Conservation (phyloP, 495 filamentous ascomycete species). For the Neurospora sublineolata region DNA sequence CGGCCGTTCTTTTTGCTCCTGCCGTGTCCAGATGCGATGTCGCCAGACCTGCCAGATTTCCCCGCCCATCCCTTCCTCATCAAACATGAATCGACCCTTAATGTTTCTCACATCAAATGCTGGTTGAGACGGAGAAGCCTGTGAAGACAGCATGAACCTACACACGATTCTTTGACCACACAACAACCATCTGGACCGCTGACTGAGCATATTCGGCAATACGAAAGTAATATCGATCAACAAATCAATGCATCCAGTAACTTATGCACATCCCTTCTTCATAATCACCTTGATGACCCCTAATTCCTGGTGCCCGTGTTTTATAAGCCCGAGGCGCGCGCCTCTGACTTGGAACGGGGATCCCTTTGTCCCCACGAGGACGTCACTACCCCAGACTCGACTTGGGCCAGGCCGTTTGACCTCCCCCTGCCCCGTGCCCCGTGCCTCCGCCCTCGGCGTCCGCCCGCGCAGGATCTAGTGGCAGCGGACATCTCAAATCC, state of each 20-base stretch:
- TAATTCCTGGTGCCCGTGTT: neutral
- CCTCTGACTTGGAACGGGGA: neutral
- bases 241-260: neutral
- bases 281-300: neutral
- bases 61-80: neutral
- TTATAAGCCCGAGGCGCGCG: neutral
- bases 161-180: neutral
- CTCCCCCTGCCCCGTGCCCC: neutral
- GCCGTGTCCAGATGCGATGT: neutral
- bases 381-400: neutral
- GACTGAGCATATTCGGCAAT: neutral
- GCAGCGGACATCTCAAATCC: neutral
- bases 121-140: neutral
- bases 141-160: neutral
- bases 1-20: neutral
- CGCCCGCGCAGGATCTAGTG: neutral
- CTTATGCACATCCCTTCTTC: neutral
- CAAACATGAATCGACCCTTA: neutral
- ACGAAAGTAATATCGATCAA: neutral
- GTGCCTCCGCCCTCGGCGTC: neutral
- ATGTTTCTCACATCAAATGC: neutral
- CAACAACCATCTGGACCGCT: neutral
- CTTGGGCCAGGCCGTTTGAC: neutral
- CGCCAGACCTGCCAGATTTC: neutral
- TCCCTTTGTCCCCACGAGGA: neutral